These are phyloP conservation scores for Dalbergia cochinchinensis DNA, from an alignment of 306 rosid genomes.

Conservation along the genomic window DNA sequence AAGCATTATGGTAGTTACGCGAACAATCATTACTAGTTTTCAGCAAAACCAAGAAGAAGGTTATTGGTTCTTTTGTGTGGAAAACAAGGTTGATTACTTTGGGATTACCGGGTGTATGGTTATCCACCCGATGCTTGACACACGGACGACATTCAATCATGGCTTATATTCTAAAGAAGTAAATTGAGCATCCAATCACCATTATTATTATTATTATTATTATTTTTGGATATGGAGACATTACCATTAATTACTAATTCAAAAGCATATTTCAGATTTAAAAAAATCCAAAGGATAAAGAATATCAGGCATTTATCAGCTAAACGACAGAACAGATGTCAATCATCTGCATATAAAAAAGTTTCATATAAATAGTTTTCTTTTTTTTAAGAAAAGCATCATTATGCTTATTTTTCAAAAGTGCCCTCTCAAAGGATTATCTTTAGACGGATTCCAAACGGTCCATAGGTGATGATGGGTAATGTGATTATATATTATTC, in stretches of 20 bases:
- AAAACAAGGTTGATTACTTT: not conserved
- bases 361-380: not conserved
- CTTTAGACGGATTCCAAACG: not conserved
- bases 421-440: conserved; percentile 6
- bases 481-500: too few relatives aligned
- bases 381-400: not conserved
- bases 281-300: not conserved
- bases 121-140: not conserved
- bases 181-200: conserved; percentile 26
- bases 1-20: too few relatives aligned
- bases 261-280: too few relatives aligned
- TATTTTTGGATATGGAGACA: too few relatives aligned
- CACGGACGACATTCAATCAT: conserved; percentile 12
- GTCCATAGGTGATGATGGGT: not conserved
- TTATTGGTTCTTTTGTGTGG: too few relatives aligned
- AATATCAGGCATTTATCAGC: not conserved
- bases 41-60: too few relatives aligned
- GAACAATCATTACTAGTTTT: too few relatives aligned
- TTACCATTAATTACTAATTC: not conserved
- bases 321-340: not conserved
- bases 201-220: not conserved
- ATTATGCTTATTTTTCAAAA: not conserved
- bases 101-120: not conserved
- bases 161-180: not conserved
- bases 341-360: not conserved